These are phyloP conservation scores for Rubus parviflorus DNA, from an alignment of 306 rosid genomes.

Conservation along the genomic window DNA sequence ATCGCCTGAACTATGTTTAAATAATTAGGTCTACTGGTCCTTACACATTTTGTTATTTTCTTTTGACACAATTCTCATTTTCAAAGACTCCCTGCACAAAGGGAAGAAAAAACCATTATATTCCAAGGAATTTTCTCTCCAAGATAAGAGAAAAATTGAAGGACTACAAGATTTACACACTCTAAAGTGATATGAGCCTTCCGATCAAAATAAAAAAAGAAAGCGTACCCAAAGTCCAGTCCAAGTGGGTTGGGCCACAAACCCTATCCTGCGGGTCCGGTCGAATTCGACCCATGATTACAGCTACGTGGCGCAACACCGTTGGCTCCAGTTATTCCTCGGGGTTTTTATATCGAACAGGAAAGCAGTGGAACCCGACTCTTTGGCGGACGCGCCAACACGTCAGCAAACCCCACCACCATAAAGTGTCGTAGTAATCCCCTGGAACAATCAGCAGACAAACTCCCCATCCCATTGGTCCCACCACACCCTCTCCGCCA, in stretches of 20 bases:
- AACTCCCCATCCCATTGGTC: neutral
- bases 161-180: too few relatives aligned
- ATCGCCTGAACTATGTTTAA: too few relatives aligned
- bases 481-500: neutral
- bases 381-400: constrained; percentile 22
- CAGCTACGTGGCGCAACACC: neutral
- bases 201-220: neutral
- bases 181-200: too few relatives aligned
- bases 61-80: too few relatives aligned
- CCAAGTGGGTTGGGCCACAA: neutral
- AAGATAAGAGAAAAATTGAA: too few relatives aligned
- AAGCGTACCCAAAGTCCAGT: neutral
- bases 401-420: constrained; percentile 22
- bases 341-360: neutral
- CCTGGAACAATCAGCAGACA: neutral
- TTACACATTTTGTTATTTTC: too few relatives aligned
- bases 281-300: neutral
- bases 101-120: too few relatives aligned
- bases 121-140: too few relatives aligned
- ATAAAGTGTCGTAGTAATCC: constrained; percentile 12
- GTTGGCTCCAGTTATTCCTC: neutral
- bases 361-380: constrained; percentile 32
- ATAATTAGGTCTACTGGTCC: too few relatives aligned
- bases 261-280: neutral
- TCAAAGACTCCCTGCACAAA: too few relatives aligned